Conservation (phyloP, 495 filamentous ascomycete species). For the Penicillium goetzii region DNA sequence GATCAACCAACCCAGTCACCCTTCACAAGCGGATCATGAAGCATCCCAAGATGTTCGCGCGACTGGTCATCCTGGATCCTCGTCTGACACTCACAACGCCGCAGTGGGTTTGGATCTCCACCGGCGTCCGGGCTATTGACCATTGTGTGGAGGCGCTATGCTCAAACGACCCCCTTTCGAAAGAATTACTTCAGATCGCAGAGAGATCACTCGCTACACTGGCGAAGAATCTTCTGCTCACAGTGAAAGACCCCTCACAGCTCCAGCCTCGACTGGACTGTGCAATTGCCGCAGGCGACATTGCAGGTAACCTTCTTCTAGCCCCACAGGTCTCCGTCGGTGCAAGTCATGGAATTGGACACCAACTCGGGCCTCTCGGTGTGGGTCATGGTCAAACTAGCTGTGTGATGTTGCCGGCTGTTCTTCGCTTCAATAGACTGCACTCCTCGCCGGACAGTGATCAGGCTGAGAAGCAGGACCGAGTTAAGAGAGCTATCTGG, state of each 20-base stretch:
- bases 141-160: conserved; percentile 12
- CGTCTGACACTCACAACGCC: conserved; percentile 7
- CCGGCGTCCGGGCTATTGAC: conserved; percentile 4
- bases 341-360: conserved; percentile 13
- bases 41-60: conserved; percentile 10
- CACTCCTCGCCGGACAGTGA: neutral
- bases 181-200: neutral
- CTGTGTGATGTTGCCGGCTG: conserved; percentile 8
- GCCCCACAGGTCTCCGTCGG: conserved; percentile 1
- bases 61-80: conserved; percentile 9
- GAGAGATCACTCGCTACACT: neutral
- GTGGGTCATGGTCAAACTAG: conserved; percentile 12
- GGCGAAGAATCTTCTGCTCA: neutral
- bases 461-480: conserved; percentile 4
- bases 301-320: neutral
- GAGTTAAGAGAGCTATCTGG: conserved; percentile 4
- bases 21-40: conserved; percentile 6
- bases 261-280: conserved; percentile 4
- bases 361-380: conserved; percentile 12
- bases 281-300: conserved; percentile 9
- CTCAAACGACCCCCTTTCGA: neutral
- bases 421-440: conserved; percentile 1
- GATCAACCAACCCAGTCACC: conserved; percentile 9
- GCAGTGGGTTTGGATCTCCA: conserved; percentile 6
- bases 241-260: conserved; percentile 4